Evolutionary conservation across 2,329 filamentous ascomycete genomes (phyloP), one percentile per base, ranked within the genome.

Genomic region (Colletotrichum sp.): DNA sequence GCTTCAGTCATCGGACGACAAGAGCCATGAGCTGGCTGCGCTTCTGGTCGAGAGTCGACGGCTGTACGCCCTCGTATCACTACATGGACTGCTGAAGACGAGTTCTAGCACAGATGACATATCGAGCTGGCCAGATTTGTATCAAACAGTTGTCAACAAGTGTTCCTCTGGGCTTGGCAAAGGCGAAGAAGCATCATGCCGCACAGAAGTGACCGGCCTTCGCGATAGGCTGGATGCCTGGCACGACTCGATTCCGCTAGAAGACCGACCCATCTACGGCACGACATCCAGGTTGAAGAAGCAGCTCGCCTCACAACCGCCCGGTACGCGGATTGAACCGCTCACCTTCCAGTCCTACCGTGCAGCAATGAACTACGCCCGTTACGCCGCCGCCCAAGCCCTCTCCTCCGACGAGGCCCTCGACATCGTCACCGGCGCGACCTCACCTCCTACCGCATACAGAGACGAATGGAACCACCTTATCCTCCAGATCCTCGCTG

Each of bases 261-360:
- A 52, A 24, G 44, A 52, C n/a, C 44, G 44, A 13, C 44, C 44
- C n/a, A 24, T 52, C n/a, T 52, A 52, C n/a, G 44, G 44, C 44
- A 3, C 44, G n/a, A 21, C 44, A 13, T 52, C n/a, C 8, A n/a
- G 44, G n/a, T 0, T 52, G 0, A 52, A 52, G 10, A 52, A 24
- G 44, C 1, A 52, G 6, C 44, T 52, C 44, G 0, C 1, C 2
- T 52, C 44, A 21, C n/a, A 52, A 0, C n/a, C 44, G 0, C 6
- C 12, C 12, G n/a, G 44, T 13, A 0, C n/a, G 2, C 44, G 44
- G n/a, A 52, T 52, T 24, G 44, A 52, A 24, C 44, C 44, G 10
- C 44, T 52, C 44, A 21, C 6, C 10, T 52, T 52, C 44, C 44
- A 6, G n/a, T 21, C 44, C n/a, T 52, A 52, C 3, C 44, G 44